Conservation (phyloP, 441 rosid species). For the Gossypium gossypioides region DNA sequence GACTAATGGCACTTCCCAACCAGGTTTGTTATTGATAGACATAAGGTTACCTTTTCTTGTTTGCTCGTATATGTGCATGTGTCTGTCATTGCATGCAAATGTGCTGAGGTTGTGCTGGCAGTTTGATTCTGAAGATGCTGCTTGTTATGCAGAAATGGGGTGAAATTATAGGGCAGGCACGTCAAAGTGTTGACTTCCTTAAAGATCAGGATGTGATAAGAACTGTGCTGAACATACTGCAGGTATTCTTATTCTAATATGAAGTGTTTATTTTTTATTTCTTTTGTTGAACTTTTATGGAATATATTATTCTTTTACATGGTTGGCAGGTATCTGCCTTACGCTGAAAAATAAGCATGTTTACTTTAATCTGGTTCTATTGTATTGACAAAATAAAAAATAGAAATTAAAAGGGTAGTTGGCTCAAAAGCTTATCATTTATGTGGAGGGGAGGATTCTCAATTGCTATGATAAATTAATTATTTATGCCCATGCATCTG, state of each 20-base stretch:
- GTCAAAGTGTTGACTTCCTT: constrained; percentile 82
- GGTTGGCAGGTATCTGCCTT: not conserved
- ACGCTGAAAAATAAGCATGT: not conserved
- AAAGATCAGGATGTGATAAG: constrained; percentile 88
- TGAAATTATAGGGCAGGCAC: constrained; percentile 90
- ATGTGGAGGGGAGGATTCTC: not conserved
- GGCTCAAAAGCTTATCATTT: not conserved
- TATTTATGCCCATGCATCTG: not conserved
- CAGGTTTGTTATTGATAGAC: constrained; percentile 41
- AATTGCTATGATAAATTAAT: not conserved
- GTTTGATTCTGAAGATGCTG: constrained; percentile 10
- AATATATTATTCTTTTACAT: not conserved
- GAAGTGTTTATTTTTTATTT: not conserved
- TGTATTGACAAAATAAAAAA: not conserved
- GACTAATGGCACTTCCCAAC: constrained; percentile 93
- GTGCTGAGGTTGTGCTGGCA: not conserved
- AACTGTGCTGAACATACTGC: constrained; percentile 82
- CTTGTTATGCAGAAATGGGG: constrained; percentile 75
- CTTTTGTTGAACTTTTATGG: not conserved
- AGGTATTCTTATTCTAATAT: constrained; percentile 36
- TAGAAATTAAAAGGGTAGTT: not conserved
- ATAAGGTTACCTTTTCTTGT: not conserved
- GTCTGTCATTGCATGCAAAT: not conserved
- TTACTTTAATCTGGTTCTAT: not conserved
- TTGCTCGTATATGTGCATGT: not conserved